phyloP scores from a whole-genome alignment of 2,329 filamentous ascomycete genomes.

The Aschersonia sp. region DNA sequence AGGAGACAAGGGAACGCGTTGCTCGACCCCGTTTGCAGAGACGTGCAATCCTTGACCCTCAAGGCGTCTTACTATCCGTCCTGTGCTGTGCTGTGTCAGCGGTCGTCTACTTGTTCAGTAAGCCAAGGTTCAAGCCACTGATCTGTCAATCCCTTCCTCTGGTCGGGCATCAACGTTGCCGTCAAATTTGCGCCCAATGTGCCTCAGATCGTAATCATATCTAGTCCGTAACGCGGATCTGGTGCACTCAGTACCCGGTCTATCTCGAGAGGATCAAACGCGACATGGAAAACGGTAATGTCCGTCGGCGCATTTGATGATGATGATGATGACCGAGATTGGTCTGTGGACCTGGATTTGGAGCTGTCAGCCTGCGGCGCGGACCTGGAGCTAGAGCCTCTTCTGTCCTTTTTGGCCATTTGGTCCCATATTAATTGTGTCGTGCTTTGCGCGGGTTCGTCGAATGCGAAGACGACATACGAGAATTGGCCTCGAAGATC shows the following conservation, averaged over 20 bases:
- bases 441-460: conserved; percentile 40
- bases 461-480: conserved; percentile 51
- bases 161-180: background rate
- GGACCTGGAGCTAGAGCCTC: conserved; percentile 15
- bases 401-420: conserved; percentile 34
- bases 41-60: background rate
- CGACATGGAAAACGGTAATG: conserved; percentile 35
- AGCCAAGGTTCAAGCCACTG: background rate
- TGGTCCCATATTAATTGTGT: conserved; percentile 38
- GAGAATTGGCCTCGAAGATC: conserved; percentile 47
- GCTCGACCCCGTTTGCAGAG: background rate
- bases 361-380: conserved; percentile 16
- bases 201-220: conserved; percentile 30
- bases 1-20: background rate
- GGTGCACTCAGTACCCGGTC: conserved; percentile 32
- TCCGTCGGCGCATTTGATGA: conserved; percentile 21
- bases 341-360: conserved; percentile 14
- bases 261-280: conserved; percentile 37
- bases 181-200: background rate
- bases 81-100: background rate
- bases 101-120: background rate
- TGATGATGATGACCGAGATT: conserved; percentile 3
- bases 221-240: conserved; percentile 39
- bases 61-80: background rate
- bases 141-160: background rate